Percentiles rank a stretch among this genome's conserved stretches.
These are phyloP conservation scores for Amanita molliuscula DNA, from an alignment of 768 basidiomycete species.

Conservation along the genomic window DNA sequence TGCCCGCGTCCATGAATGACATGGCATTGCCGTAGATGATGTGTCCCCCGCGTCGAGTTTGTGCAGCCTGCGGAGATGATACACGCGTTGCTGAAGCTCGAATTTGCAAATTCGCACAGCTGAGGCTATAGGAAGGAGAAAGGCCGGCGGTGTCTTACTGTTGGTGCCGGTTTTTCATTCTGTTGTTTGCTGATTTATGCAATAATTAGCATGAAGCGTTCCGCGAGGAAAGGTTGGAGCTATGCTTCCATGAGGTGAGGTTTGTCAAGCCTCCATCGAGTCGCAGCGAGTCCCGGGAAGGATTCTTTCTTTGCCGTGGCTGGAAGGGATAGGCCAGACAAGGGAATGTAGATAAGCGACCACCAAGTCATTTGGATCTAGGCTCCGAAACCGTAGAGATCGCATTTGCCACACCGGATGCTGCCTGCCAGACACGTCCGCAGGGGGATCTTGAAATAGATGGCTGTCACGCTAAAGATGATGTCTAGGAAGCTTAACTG, in stretches of 20 bases:
- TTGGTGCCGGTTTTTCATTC: constrained; percentile 21
- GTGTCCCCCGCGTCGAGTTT: constrained; percentile 61
- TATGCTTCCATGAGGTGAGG: constrained; percentile 55
- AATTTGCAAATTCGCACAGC: constrained; percentile 53
- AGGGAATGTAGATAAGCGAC: no score
- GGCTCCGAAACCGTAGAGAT: no score
- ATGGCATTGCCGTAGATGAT: no score
- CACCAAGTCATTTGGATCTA: no score
- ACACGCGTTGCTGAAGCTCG: constrained; percentile 53
- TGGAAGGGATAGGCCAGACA: no score
- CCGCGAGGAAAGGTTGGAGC: constrained; percentile 41
- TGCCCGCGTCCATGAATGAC: no score
- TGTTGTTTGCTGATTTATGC: constrained; percentile 2
- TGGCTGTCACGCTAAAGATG: no score
- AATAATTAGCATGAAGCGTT: constrained; percentile 83
- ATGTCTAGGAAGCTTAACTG: no score
- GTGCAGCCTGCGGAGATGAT: constrained; percentile 42
- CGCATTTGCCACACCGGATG: no score
- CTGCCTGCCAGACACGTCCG: no score
- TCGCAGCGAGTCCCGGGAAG: constrained; percentile 68
- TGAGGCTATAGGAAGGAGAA: constrained; percentile 27
- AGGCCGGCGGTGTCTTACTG: constrained; percentile 52
- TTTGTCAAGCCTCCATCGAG: constrained; percentile 79
- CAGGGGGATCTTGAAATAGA: no score
- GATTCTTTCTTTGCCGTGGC: constrained; percentile 80